Conservation (phyloP, 306 rosid species). For the Luffa acutangula region DNA sequence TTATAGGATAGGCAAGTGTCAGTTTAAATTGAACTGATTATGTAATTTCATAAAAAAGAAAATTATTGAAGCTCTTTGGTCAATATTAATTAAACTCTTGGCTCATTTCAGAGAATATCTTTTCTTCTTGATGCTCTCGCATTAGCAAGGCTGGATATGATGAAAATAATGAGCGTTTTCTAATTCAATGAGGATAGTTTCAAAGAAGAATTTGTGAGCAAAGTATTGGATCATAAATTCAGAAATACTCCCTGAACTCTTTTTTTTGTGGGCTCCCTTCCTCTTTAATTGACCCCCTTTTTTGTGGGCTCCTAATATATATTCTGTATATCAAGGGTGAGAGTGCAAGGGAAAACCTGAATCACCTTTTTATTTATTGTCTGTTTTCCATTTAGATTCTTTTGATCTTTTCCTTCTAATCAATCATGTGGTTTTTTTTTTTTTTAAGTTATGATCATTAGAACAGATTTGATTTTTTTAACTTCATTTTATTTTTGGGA, state of each 20-base stretch:
- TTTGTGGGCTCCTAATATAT: too few species aligned
- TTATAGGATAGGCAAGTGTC: background rate
- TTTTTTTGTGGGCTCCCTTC: too few species aligned
- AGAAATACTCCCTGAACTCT: background rate
- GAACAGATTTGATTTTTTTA: background rate
- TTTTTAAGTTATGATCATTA: too few species aligned
- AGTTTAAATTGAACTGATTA: background rate
- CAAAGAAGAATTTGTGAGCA: background rate
- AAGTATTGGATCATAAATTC: background rate
- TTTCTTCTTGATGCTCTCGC: background rate
- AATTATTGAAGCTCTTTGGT: background rate
- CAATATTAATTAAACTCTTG: background rate
- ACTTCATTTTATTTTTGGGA: background rate
- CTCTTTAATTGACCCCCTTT: too few species aligned
- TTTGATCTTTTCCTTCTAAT: too few species aligned
- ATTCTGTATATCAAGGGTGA: background rate
- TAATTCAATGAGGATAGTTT: background rate
- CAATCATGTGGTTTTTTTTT: too few species aligned
- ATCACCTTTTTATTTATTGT: background rate
- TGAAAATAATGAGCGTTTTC: background rate
- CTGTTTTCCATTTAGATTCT: too few species aligned
- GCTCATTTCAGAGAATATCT: background rate
- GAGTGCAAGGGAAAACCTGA: background rate
- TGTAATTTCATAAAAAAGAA: background rate
- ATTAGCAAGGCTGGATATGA: background rate